Evolutionary conservation across 2,329 filamentous ascomycete genomes (phyloP), one percentile per base, ranked within the genome.

Genomic region (Exophiala spinifera): DNA sequence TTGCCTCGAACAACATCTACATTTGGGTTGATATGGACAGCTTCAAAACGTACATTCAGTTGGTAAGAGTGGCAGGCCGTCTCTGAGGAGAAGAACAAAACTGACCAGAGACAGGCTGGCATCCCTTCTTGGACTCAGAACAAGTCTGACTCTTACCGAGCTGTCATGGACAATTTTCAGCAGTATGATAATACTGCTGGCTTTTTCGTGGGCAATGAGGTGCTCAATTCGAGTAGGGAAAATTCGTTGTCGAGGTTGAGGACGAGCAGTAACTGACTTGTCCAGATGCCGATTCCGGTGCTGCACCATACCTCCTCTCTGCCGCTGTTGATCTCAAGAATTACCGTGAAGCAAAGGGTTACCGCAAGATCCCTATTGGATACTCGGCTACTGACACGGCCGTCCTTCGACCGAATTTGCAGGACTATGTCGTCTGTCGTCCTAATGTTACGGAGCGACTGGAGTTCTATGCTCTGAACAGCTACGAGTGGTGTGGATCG

Each of bases 331-430:
- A 95, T 69, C 78, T 95, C 75, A 95, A 95, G 75, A 83, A 84
- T 5, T 91, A 95, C 73, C 81, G 89, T 54, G 80, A 88, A 65
- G 74, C 76, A 49, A 88, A 91, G 74, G 80, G 80, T 8, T 95
- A 94, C 72, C 87, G 91, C 62, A 76, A 85, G 39, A 89, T 95
- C 61, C 90, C 89, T 10, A 79, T 95, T 53, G 91, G 91, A 51
- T 96, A 96, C 74, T 91, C 88, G 7, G 89, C 89, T 10, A 89
- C 90, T 34, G 90, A 95, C 69, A 92, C 95, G 65, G 80, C 87
- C 2, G 79, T 85, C 55, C 75, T 85, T 13, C 80, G 82, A 13
- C 83, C 82, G 23, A 85, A 83, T 76, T 72, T 85, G 44, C 82
- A 85, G 64, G 80, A 86, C 65, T 95, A 94, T 69, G 77, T 95